Base-by-base conservation (phyloP, 2,329 filamentous ascomycete species). In the Pseudocercospora eumusae region DNA sequence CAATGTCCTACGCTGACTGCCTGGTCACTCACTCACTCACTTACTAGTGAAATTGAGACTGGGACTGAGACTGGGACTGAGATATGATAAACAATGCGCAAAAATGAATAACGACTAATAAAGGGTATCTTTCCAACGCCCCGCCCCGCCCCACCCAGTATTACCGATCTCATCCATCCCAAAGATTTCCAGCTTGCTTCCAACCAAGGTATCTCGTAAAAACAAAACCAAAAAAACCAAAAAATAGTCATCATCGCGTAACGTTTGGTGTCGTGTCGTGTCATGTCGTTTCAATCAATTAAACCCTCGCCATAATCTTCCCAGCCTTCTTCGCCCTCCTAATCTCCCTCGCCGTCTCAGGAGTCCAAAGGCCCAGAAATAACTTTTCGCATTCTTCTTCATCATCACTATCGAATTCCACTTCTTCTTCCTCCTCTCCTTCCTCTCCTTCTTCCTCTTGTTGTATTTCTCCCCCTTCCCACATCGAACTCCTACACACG, bases 301-400 rank as follows among this genome's bases (percentile, higher is more conserved):
- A n/a, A n/a, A n/a, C n/a, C n/a, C n/a, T 28, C 27, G 15, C 15
- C 23, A 21, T 36, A 18, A 18, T 27, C 11, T 56, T 31, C 33
- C 47, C n/a, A n/a, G n/a, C n/a, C n/a, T n/a, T n/a, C n/a, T 68
- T 75, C 64, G 62, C 68, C 66, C 77, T 70, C 73, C 82, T 69
- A 70, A 80, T 73, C 76, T 78, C 74, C 69, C 71, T 75, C 44
- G 86, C 86, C 59, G 84, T 68, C 61, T 80, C 78, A 15, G 82
- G 80, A 62, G 77, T 86, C 86, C 86, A 88, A 20, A 86, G 78
- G 0, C 86, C 86, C 15, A 83, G 78, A 70, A 88, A 88, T 28
- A 88, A 66, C 72, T 87, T 85, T 73, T 88, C 86, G 63, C 86
- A 88, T 74, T 88, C 86, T 63, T 88, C 85, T 69, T 88, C 86